Evolutionary conservation across 768 basidiomycete species (phyloP), one percentile per base, ranked within the genome.

Genomic region (Megacollybia marginata): DNA sequence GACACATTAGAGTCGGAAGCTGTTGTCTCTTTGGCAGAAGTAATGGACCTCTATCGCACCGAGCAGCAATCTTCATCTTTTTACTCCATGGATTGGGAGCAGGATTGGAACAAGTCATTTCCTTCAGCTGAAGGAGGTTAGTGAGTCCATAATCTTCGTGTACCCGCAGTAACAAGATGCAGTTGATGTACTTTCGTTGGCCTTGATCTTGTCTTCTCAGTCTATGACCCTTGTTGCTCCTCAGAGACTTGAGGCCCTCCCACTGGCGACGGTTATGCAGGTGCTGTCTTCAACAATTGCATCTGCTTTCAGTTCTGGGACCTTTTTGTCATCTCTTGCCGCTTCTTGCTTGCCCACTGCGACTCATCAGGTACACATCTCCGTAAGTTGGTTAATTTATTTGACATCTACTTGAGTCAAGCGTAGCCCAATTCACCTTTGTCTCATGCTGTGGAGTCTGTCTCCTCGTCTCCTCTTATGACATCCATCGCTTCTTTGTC

Each of bases 21-120:
- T 20, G 69, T 89, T 31, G 68, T 91, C 23, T 78, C 84, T 3
- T 69, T 88, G 23, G 87, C 88, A 8, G 87, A 89, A 59, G 75
- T 85, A 19, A 76, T 89, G 61, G 87, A 89, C 55, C 64, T 74
- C 10, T 80, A 83, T 53, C 58, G 63, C 7, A 52, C 52, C 38
- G 54, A 48, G 8, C 59, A 63, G 23, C 49, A 55, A 15, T 48
- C 52, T 31, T 56, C 59, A 15, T 60, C 59, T 7, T 65, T 68
- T 5, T 28, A 28, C 23, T 28, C 23, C 4, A 63, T 61, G 44
- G 69, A 69, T 13, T 88, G 87, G 87, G 80, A 83, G 73, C 68
- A 15, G 67, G 71, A 6, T 72, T 75, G 54, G 72, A 66, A 58
- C 67, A 60, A 35, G 38, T 43, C 33, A 13, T 47, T 23, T 31